phyloP scores from a whole-genome alignment of 352 stramenopile genomes.

The Peronospora destructor region DNA sequence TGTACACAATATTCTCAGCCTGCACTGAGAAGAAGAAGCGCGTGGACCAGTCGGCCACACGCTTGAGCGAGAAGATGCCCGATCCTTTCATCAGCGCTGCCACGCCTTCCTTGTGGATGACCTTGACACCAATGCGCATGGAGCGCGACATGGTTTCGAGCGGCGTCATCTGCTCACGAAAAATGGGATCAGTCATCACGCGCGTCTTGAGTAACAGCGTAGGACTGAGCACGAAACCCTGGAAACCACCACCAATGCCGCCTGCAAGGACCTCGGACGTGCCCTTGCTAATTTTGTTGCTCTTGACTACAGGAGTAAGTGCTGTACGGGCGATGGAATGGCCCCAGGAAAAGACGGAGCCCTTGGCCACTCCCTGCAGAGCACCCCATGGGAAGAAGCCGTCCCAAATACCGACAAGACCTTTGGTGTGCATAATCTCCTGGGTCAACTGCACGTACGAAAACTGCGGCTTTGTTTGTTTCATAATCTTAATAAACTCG shows the following conservation, averaged over 20 bases:
- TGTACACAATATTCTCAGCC: slow-evolving; percentile 74
- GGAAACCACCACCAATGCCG: slow-evolving; percentile 85
- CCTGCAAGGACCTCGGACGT: slow-evolving; percentile 79
- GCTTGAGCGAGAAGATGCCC: slow-evolving; percentile 88
- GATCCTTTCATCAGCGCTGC: slow-evolving; percentile 89
- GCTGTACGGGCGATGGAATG: slow-evolving; percentile 64
- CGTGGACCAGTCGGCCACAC: slow-evolving; percentile 89
- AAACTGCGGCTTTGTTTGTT: slow-evolving; percentile 77
- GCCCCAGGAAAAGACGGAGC: slow-evolving; percentile 86
- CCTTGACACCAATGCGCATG: slow-evolving; percentile 79
- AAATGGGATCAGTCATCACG: slow-evolving; percentile 92
- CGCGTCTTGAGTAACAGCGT: slow-evolving; percentile 91
- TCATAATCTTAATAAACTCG: slow-evolving; percentile 93
- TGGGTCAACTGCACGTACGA: slow-evolving; percentile 76
- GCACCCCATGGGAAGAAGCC: slow-evolving; percentile 91
- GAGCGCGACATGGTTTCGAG: slow-evolving; percentile 79
- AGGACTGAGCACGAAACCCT: slow-evolving; percentile 89
- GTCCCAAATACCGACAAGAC: slow-evolving; percentile 87
- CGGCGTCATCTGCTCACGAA: slow-evolving; percentile 86
- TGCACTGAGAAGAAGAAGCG: slow-evolving; percentile 90
- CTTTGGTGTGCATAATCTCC: slow-evolving; percentile 85
- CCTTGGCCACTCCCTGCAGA: slow-evolving; percentile 86
- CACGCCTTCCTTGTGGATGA: slow-evolving; percentile 86
- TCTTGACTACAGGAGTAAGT: slow-evolving; percentile 54
- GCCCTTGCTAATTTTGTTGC: slow-evolving; percentile 45